These are phyloP conservation scores for Suillus lakei DNA, from an alignment of 768 basidiomycete genomes.

Conservation along the genomic window DNA sequence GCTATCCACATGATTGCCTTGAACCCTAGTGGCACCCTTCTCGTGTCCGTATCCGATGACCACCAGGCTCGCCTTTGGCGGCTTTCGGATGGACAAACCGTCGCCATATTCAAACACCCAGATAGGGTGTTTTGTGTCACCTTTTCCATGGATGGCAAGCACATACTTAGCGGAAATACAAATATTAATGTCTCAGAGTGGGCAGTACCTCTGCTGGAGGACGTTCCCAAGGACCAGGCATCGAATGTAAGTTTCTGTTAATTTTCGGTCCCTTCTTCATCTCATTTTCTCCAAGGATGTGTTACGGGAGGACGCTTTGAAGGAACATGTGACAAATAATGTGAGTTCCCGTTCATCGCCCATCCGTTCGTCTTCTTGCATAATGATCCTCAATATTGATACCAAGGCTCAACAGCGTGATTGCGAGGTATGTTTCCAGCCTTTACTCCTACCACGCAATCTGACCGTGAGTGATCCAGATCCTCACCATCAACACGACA, in stretches of 20 bases:
- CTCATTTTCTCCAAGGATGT: background rate
- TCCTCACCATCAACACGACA: background rate
- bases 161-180: background rate
- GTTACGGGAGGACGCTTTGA: too few relatives aligned
- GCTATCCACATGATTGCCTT: background rate
- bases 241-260: background rate
- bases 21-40: background rate
- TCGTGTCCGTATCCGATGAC: background rate
- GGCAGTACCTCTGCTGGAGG: background rate
- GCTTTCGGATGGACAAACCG: background rate
- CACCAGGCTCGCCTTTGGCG: background rate
- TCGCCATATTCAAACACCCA: background rate
- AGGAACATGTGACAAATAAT: background rate
- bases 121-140: background rate
- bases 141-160: background rate
- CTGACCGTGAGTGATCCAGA: background rate
- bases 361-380: background rate
- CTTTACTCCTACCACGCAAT: background rate
- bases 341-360: background rate
- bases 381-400: background rate
- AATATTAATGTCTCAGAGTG: too few relatives aligned
- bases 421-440: background rate
- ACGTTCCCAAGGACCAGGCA: background rate
- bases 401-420: background rate
- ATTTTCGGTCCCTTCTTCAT: background rate